These are phyloP conservation scores for Trichoderma atrobrunneum DNA, from an alignment of 2,329 filamentous ascomycete genomes.

Conservation along the genomic window DNA sequence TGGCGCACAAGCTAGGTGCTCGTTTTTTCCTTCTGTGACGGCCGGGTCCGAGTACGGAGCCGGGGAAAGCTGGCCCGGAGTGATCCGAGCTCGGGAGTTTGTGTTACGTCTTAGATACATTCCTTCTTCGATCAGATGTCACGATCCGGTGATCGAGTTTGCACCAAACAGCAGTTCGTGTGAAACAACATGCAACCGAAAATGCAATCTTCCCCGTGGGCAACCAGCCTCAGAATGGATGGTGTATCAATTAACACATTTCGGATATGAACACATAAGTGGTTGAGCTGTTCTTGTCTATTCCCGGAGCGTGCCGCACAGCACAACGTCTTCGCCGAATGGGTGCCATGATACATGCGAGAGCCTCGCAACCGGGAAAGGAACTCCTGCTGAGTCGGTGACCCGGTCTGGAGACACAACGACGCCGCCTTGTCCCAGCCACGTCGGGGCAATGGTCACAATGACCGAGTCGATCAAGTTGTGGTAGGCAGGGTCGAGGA, in stretches of 20 bases:
- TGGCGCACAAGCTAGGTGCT: neutral
- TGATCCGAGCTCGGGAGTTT: neutral
- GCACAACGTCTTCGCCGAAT: slow-evolving; percentile 77
- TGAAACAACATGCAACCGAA: neutral
- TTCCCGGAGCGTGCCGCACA: slow-evolving; percentile 63
- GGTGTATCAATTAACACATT: neutral
- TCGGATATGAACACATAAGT: neutral
- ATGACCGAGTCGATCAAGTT: slow-evolving; percentile 73
- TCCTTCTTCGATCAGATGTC: neutral
- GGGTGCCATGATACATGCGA: slow-evolving; percentile 69
- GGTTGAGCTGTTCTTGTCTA: slow-evolving; percentile 13
- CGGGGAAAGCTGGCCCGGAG: neutral
- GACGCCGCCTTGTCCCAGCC: slow-evolving; percentile 81
- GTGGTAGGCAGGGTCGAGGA: slow-evolving; percentile 63
- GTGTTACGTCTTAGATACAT: neutral
- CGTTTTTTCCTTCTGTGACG: neutral
- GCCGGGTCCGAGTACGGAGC: slow-evolving; percentile 13
- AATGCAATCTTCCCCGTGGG: neutral
- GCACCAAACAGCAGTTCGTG: neutral
- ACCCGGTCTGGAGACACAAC: slow-evolving; percentile 68
- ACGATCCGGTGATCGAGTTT: neutral
- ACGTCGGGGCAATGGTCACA: slow-evolving; percentile 84
- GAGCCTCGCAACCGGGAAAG: slow-evolving; percentile 62
- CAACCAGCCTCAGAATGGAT: neutral
- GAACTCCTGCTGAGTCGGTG: slow-evolving; percentile 46